Evolutionary conservation across 768 basidiomycete genomes (phyloP).

Genomic region (Mycena latifolia): DNA sequence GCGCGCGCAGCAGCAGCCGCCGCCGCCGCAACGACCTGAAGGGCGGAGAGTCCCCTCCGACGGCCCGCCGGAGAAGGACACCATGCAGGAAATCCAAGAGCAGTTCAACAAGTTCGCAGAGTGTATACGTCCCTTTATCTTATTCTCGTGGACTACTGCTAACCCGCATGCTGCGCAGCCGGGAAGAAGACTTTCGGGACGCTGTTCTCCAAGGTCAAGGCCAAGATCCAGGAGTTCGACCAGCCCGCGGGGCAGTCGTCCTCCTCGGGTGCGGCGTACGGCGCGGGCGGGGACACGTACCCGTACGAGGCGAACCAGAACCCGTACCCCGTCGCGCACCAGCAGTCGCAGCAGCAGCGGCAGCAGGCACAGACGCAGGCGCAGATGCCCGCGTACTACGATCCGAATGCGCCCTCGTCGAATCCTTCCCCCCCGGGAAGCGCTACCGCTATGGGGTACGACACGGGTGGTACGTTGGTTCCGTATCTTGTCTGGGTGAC

Average conservation of each 20-base stretch:
- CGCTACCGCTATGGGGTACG: slow-evolving; percentile 30
- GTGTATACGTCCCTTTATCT: slow-evolving; percentile 58
- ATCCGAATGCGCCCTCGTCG: slow-evolving; percentile 43
- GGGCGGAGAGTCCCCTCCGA: slow-evolving; percentile 30
- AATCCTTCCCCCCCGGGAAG: not conserved
- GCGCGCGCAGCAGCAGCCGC: slow-evolving; percentile 44
- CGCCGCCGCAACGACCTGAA: slow-evolving; percentile 28
- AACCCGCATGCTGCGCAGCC: slow-evolving; percentile 49
- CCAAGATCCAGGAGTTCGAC: slow-evolving; percentile 88
- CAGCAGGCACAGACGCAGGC: slow-evolving; percentile 34
- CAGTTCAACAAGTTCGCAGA: slow-evolving; percentile 84
- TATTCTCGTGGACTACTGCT: not conserved
- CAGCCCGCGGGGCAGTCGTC: slow-evolving; percentile 47
- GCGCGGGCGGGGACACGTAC: slow-evolving; percentile 38
- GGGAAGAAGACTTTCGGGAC: slow-evolving; percentile 85
- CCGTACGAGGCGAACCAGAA: slow-evolving; percentile 32
- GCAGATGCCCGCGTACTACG: slow-evolving; percentile 47
- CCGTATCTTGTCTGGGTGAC: too few species aligned
- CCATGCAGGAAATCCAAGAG: slow-evolving; percentile 77
- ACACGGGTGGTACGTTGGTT: slow-evolving; percentile 5
- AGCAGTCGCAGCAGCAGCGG: slow-evolving; percentile 26
- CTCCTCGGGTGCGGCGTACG: too few species aligned
- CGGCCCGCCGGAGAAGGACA: slow-evolving; percentile 55
- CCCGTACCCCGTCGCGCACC: slow-evolving; percentile 30
- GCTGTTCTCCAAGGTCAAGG: slow-evolving; percentile 81